These are phyloP conservation scores for Zygotorulaspora danielsina DNA, from an alignment of 805 yeast species.

Conservation along the genomic window DNA sequence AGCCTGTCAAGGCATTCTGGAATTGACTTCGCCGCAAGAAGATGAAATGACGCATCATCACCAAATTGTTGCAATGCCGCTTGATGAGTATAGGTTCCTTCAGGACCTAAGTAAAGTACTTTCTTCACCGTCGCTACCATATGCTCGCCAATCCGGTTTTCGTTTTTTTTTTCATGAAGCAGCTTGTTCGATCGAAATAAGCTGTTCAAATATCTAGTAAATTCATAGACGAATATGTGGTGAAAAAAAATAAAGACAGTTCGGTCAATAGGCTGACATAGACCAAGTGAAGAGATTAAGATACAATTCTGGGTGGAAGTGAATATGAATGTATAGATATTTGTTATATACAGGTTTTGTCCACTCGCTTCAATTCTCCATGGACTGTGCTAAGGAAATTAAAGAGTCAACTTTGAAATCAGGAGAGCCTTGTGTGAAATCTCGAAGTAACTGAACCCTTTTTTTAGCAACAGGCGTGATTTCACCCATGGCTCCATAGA, in stretches of 20 bases:
- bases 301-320: too few species aligned
- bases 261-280: too few species aligned
- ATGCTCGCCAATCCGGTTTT: too few species aligned
- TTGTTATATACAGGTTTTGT: slow-evolving; percentile 7
- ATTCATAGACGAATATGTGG: too few species aligned
- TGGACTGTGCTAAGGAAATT: slow-evolving; percentile 66
- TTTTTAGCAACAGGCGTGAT: slow-evolving; percentile 41
- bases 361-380: slow-evolving; percentile 48
- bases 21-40: slow-evolving; percentile 35
- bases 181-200: too few species aligned
- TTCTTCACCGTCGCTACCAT: slow-evolving; percentile 20
- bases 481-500: slow-evolving; percentile 64
- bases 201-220: too few species aligned
- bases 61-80: slow-evolving; percentile 59
- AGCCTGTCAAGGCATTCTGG: slow-evolving; percentile 63
- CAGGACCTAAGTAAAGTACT: slow-evolving; percentile 82
- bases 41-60: slow-evolving; percentile 27
- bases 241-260: too few species aligned
- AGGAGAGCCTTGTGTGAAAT: slow-evolving; percentile 65
- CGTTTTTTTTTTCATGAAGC: too few species aligned
- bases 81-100: slow-evolving; percentile 91
- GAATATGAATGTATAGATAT: too few species aligned
- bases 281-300: too few species aligned
- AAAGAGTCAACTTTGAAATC: slow-evolving; percentile 65
- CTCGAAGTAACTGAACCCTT: slow-evolving; percentile 55